Evolutionary conservation across 202 grass and related monocot genomes (phyloP), one percentile per base, ranked within the genome.

Genomic region (Digitaria exilis): DNA sequence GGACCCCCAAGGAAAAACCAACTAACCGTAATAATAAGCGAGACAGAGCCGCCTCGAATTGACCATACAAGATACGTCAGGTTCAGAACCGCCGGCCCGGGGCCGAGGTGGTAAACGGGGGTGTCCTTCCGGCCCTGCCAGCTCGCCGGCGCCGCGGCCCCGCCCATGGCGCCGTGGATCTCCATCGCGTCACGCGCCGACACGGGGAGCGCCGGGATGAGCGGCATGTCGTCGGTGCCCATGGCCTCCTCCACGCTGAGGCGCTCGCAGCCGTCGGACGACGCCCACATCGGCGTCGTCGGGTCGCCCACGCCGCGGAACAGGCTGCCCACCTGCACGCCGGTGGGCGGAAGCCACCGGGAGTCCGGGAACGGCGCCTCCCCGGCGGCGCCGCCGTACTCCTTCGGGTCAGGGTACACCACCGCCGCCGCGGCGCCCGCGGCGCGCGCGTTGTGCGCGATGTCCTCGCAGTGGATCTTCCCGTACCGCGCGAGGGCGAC

Each of bases 381-480:
- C 12, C 78, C 86, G 3, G 82, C 67, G 0, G 69, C 73, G 0
- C 87, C 87, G 24, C 82, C 31, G 84, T 97, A 97, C 73, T 97
- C 49, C 34, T 90, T 74, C 34, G 88, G 79, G 69, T 97, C 94
- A 14, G 89, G 81, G 83, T 94, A 97, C 42, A 97, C 84, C 54
- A 97, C 83, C 2, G 88, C 84, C 0, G 73, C 94, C 3, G 81
- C 83, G 4, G 94, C 88, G 5, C 91, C 89, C 1, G 84, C 89
- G 22, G 62, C 84, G 64, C 87, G 83, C 18, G 91, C 89, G 45
- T 89, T 92, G 71, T 79, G 87, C n/a, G 72, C 67, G 4, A 97
- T 90, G 72, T 92, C 94, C 71, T 93, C 91, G 70, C 94, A 89
- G 84, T 77, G 93, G 87, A 97, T 94, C 78, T 16, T 81, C 9